phyloP scores from a whole-genome alignment of 345 rosid genomes.

The Murraya paniculata region DNA sequence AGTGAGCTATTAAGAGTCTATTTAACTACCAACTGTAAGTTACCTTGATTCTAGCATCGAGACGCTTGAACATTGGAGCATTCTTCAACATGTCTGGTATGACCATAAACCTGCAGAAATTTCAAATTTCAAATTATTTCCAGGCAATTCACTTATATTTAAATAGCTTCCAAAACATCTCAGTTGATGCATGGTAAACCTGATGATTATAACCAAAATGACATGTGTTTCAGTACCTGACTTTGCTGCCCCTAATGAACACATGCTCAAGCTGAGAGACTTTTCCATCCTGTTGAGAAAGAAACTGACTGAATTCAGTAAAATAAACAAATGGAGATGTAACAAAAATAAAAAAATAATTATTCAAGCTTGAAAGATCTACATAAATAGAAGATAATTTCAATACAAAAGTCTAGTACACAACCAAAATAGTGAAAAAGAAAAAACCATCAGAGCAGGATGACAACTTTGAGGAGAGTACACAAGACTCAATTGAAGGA shows the following conservation, averaged over 20 bases:
- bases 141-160: neutral
- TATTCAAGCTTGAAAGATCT: neutral
- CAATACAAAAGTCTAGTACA: neutral
- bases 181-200: neutral
- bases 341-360: neutral
- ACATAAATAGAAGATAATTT: neutral
- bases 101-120: constrained; percentile 81
- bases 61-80: constrained; percentile 96
- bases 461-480: neutral
- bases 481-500: neutral
- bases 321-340: neutral
- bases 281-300: constrained; percentile 76
- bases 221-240: constrained; percentile 51
- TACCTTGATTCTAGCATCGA: constrained; percentile 86
- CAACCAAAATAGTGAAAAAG: neutral
- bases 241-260: constrained; percentile 96
- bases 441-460: neutral
- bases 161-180: neutral
- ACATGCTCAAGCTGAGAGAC: constrained; percentile 98
- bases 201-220: neutral
- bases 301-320: neutral
- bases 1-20: neutral
- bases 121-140: constrained; percentile 10
- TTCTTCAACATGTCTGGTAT: constrained; percentile 99
- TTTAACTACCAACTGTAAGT: constrained; percentile 1